Evolutionary conservation across 2,329 filamentous ascomycete genomes (phyloP), one percentile per base, ranked within the genome.

Genomic region (Pseudogymnoascus sp.): DNA sequence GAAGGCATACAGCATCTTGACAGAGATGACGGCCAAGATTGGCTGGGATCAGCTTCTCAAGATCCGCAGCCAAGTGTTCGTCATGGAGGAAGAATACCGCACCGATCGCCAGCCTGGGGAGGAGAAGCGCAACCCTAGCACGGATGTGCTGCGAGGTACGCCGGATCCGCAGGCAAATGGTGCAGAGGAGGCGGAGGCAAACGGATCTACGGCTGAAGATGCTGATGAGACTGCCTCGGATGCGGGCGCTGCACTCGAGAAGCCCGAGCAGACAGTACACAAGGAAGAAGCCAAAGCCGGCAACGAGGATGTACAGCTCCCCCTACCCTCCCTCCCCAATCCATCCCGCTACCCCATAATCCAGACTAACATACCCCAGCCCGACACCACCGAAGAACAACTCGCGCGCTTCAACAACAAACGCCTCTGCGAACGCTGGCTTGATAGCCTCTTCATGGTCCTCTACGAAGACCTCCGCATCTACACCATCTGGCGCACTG

Each of bases 401-500:
- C 89, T 96, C 69, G 93, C 92, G 6, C 90, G 93, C 70, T 91
- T 99, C 73, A 95, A 96, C 74, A 96, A 97, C 76, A 99, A 99
- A 79, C 88, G 95, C 0, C 84, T 99, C 1, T 99, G 95, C 72
- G 95, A 99, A 77, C 87, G 95, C 69, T 99, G 95, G 95, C 83
- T 99, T 2, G 95, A 99, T 76, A 97, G 96, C 71, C 83, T 99
- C 21, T 99, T 99, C 79, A 99, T 99, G 95, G 95, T 97, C 0
- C 83, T 99, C 2, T 99, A 99, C 75, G 95, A 99, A 75, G 95
- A 99, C 72, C 83, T 99, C 17, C 90, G 95, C 60, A 93, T 99
- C 53, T 99, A 99, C 80, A 99, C 95, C 11, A 99, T 99, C 75
- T 99, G 95, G 95, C 88, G 95, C 63, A 97, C 95, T 0, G 95